phyloP scores from a whole-genome alignment of 139 green algal species.

The Gonium pectorale region DNA sequence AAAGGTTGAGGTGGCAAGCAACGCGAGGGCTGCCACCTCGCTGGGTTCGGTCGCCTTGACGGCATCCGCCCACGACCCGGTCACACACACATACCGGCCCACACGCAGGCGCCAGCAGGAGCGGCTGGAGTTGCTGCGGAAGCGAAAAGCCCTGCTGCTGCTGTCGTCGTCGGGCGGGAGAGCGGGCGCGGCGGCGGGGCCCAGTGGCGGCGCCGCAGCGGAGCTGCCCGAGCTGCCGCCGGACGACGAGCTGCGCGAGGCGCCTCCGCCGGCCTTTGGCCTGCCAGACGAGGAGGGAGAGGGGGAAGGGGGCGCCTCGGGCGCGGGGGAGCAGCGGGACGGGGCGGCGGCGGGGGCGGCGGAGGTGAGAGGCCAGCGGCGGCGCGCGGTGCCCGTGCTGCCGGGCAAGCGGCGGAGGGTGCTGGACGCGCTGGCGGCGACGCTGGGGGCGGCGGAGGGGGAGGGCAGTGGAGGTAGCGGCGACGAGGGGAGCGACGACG shows the following conservation, averaged over 20 bases:
- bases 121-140: slow-evolving; percentile 12
- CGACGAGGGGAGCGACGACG: background rate
- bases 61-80: background rate
- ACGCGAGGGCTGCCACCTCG: too few relatives aligned
- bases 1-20: too few relatives aligned
- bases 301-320: background rate
- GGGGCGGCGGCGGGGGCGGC: background rate
- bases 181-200: background rate
- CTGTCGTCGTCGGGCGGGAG: background rate
- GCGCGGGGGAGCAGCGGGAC: background rate
- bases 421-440: slow-evolving; percentile 37
- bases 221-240: background rate
- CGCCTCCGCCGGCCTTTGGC: slow-evolving; percentile 13
- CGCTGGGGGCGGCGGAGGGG: slow-evolving; percentile 1
- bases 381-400: slow-evolving; percentile 23
- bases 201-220: background rate
- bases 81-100: background rate
- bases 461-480: background rate
- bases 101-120: background rate
- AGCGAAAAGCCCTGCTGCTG: slow-evolving; percentile 7
- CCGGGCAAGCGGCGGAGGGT: slow-evolving; percentile 27
- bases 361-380: background rate
- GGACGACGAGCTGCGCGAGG: slow-evolving; percentile 39
- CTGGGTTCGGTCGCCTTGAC: too few relatives aligned
- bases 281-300: background rate